Base-by-base conservation (phyloP, 371 early-diverging fungal genomes). In the Lichtheimia hyalospora region DNA sequence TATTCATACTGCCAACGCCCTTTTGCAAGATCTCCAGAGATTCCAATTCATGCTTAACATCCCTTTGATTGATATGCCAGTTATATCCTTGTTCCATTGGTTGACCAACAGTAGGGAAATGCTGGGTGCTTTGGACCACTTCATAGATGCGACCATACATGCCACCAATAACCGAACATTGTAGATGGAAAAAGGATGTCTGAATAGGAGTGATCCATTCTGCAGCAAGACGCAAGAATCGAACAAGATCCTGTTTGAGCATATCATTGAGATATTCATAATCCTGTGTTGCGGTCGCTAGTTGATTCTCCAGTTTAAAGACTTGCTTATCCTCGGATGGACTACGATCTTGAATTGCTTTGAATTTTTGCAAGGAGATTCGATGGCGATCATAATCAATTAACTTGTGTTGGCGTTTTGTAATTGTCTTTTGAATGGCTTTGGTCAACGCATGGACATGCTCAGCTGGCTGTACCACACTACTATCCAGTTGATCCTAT, bases 301-400 rank as follows among this genome's bases (percentile, higher is more conserved):
- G 64, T 39, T 73, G 64, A 3, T 69, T 67, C 59, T 90, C 85
- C 34, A 75, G 58, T 67, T 81, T 81, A 52, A 67, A 81, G n/a
- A 89, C 76, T 16, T 74, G 58, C 63, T 85, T 87, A 64, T 89
- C 91, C 50, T 89, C 89, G 27, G 69, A 70, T 6, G 78, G 70
- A 2, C 77, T 79, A 25, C 82, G 71, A 39, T 88, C 84, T 23
- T 74, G 70, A 64, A 84, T 87, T 27, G 81, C 84, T 27, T 70
- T 64, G 27, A 89, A 60, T 61, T 88, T 89, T 54, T 80, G 75
- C 43, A 87, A 72, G 3, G 74, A 65, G 44, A 73, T 73, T 27
- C 84, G 73, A 69, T 82, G 82, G 40, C 92, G 85, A 61, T 92
- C 92, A 64, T 84, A 91, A 69, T 92, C 92, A 27, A 90, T 60